Evolutionary conservation across 2,329 filamentous ascomycete genomes (phyloP), one percentile per base, ranked within the genome.

Genomic region (Cladosporium sp.): DNA sequence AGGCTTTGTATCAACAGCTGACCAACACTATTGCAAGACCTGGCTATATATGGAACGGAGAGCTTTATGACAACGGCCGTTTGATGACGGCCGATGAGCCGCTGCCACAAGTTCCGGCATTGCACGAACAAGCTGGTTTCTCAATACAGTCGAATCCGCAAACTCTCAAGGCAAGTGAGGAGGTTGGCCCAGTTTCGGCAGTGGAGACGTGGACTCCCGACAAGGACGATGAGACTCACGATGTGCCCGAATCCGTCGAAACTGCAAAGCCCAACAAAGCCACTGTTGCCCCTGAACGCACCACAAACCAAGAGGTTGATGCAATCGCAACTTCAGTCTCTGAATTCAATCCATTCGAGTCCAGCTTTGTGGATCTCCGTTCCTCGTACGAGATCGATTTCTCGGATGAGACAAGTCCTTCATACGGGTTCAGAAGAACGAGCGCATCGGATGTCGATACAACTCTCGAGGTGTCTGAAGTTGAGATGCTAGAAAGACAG

Each of bases 401-500:
- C 25, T 25, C 48, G 48, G 36, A 43, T 18, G 18, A 43, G 18
- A 43, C 34, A 18, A 18, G 34, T 7, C 1, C 53, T 30, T n/a
- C 26, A 28, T 30, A 56, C 23, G 34, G 46, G 25, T 13, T 30
- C 16, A 16, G 2, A 10, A 16, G 10, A n/a, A 21, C 23, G 23
- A 18, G 34, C n/a, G 5, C 25, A 48, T 23, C n/a, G 7, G 58
- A 32, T 36, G 8, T 21, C 23, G 61, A 58, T 23, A 13, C n/a
- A 11, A 57, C 39, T 46, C 30, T 28, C 25, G 58, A 8, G 2
- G 30, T 25, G 5, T n/a, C 21, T 14, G 25, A 21, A 18, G 32
- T 26, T 14, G 25, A 43, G 54, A 39, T 32, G 28, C 51, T 68
- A 5, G 64, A 71, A 46, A 58, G 68, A 25, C 65, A 72, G 5